phyloP scores from a whole-genome alignment of 2,329 filamentous ascomycete genomes.

The Anthostomella pinea region DNA sequence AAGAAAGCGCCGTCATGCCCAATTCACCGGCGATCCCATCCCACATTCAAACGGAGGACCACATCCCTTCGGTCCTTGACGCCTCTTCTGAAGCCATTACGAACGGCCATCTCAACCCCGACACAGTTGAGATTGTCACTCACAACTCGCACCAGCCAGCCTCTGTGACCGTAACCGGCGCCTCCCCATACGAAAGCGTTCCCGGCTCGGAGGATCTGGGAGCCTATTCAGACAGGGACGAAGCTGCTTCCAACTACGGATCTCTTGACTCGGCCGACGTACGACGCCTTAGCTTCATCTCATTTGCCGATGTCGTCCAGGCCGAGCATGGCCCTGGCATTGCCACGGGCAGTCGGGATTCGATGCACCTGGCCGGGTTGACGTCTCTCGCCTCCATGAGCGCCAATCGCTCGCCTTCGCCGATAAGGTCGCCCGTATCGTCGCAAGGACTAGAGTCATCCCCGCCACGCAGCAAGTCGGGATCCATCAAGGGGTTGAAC shows the following conservation, averaged over 20 bases:
- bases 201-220: slow-evolving; percentile 54
- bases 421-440: slow-evolving; percentile 74
- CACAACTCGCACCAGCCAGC: slow-evolving; percentile 82
- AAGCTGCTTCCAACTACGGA: slow-evolving; percentile 72
- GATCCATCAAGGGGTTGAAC: slow-evolving; percentile 72
- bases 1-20: slow-evolving; percentile 70
- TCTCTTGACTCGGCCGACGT: slow-evolving; percentile 75
- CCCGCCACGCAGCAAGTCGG: slow-evolving; percentile 72
- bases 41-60: slow-evolving; percentile 91
- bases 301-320: slow-evolving; percentile 93
- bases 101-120: slow-evolving; percentile 77
- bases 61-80: slow-evolving; percentile 87
- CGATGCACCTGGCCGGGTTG: slow-evolving; percentile 65
- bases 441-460: slow-evolving; percentile 67
- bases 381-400: slow-evolving; percentile 54
- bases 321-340: slow-evolving; percentile 66
- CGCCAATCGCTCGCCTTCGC: slow-evolving; percentile 71
- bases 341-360: slow-evolving; percentile 59
- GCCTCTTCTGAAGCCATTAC: slow-evolving; percentile 92
- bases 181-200: slow-evolving; percentile 38
- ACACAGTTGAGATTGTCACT: slow-evolving; percentile 89
- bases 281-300: slow-evolving; percentile 87
- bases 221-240: slow-evolving; percentile 53
- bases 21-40: slow-evolving; percentile 84
- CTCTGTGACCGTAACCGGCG: slow-evolving; percentile 60